A percentile compares a stretch with the other conserved stretches of the same genome.
Conservation (phyloP, 78 protist species). For the Dictyostelium capitatum region DNA sequence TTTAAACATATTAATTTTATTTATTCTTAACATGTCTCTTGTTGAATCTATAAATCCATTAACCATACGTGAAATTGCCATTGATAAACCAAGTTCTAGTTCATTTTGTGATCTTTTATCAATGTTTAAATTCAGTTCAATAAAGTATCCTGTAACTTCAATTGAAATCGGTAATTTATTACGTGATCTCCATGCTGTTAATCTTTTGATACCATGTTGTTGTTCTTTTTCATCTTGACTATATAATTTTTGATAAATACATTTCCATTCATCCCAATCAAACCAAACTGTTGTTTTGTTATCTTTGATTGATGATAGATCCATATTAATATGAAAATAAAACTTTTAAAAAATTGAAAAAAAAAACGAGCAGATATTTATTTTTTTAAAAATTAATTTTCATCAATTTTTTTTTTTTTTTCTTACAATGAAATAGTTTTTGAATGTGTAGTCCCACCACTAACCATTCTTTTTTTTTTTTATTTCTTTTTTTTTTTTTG, state of each 20-base stretch:
- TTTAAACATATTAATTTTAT: constrained; percentile 32
- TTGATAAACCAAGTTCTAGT: constrained; percentile 18
- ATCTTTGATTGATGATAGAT: too few relatives aligned
- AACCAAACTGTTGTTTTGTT: constrained; percentile 1
- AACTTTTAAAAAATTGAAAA: too few relatives aligned
- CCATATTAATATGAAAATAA: too few relatives aligned
- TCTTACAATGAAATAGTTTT: too few relatives aligned
- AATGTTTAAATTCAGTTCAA: not conserved
- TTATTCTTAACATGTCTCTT: not conserved
- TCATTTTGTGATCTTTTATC: not conserved
- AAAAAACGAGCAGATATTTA: too few relatives aligned
- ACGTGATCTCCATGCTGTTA: constrained; percentile 62
- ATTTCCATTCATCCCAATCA: constrained; percentile 72
- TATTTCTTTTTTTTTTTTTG: too few relatives aligned
- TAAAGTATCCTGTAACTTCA: constrained; percentile 33
- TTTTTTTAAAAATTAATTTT: too few relatives aligned
- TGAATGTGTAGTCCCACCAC: too few relatives aligned
- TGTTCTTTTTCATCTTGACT: constrained; percentile 10
- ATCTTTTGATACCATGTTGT: constrained; percentile 27
- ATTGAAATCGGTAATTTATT: constrained; percentile 34
- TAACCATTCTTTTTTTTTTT: too few relatives aligned
- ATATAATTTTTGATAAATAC: constrained; percentile 15
- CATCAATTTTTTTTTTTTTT: too few relatives aligned
- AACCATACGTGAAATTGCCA: constrained; percentile 57
- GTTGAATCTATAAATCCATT: constrained; percentile 27